Percentiles rank a stretch among this genome's conserved stretches.
phyloP scores from a whole-genome alignment of 1,284 basidiomycete genomes.

The Leccinum fuscescens region DNA sequence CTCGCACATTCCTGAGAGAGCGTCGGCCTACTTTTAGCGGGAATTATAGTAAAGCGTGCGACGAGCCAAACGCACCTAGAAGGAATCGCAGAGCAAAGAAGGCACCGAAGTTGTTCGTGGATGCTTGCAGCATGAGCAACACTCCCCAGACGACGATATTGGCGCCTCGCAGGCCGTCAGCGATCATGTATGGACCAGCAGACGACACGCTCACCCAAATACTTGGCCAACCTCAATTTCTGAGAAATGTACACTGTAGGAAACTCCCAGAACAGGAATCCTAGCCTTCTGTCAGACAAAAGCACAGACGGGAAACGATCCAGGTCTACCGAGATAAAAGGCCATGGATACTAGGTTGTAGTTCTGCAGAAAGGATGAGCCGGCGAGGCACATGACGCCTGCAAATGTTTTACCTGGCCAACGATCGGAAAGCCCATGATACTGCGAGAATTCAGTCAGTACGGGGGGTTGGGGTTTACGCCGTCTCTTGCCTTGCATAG shows the following conservation, averaged over 20 bases:
- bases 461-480: not conserved
- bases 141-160: constrained; percentile 65
- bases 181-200: not conserved
- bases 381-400: not conserved
- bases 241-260: constrained; percentile 68
- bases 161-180: constrained; percentile 35
- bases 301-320: not conserved
- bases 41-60: not conserved
- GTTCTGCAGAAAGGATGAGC: constrained; percentile 34
- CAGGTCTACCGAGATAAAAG: constrained; percentile 38
- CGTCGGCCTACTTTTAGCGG: not conserved
- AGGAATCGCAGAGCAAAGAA: constrained; percentile 65
- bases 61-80: constrained; percentile 40
- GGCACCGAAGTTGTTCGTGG: constrained; percentile 53
- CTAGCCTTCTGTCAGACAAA: constrained; percentile 30
- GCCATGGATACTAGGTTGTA: constrained; percentile 66
- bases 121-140: constrained; percentile 39
- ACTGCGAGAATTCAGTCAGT: constrained; percentile 32
- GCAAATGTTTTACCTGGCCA: constrained; percentile 46
- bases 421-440: constrained; percentile 66
- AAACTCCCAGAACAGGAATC: constrained; percentile 63
- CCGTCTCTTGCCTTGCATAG: constrained; percentile 52
- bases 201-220: constrained; percentile 44
- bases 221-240: constrained; percentile 58
- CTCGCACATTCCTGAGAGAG: constrained; percentile 57